Percentiles rank a stretch among this genome's conserved stretches.
Evolutionary conservation across 2,329 filamentous ascomycete genomes (phyloP).

Genomic region (Tolypocladium sp.): DNA sequence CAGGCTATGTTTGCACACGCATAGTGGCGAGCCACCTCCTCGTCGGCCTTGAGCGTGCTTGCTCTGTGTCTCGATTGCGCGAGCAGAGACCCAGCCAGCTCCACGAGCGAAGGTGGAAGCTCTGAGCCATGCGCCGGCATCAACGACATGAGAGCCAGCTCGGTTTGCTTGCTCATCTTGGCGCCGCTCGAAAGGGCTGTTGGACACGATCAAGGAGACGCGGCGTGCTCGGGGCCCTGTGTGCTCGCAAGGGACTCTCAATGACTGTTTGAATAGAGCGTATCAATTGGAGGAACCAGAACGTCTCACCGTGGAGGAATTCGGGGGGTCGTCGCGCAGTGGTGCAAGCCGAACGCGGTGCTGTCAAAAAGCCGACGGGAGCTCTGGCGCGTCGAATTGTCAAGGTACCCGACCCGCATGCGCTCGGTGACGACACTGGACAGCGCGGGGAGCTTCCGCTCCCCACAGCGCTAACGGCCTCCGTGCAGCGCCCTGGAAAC

Average conservation of each 20-base stretch:
- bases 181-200: neutral
- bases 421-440: neutral
- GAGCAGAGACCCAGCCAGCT: conserved; percentile 63
- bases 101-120: conserved; percentile 60
- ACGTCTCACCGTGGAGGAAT: neutral
- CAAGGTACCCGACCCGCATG: neutral
- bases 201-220: neutral
- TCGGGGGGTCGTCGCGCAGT: neutral
- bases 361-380: neutral
- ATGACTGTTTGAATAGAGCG: neutral
- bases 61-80: conserved; percentile 74
- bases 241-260: neutral
- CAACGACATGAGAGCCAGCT: conserved; percentile 63
- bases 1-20: conserved; percentile 86
- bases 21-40: conserved; percentile 79
- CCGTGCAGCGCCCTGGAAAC: neutral
- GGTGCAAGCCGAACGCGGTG: neutral
- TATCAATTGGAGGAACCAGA: neutral
- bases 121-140: conserved; percentile 63
- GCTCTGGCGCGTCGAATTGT: neutral
- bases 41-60: conserved; percentile 69
- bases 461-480: neutral
- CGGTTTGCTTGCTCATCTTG: conserved; percentile 64
- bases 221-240: too few relatives aligned
- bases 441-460: neutral